Conservation (phyloP, 768 basidiomycete genomes). For the Myochromella boudieri region DNA sequence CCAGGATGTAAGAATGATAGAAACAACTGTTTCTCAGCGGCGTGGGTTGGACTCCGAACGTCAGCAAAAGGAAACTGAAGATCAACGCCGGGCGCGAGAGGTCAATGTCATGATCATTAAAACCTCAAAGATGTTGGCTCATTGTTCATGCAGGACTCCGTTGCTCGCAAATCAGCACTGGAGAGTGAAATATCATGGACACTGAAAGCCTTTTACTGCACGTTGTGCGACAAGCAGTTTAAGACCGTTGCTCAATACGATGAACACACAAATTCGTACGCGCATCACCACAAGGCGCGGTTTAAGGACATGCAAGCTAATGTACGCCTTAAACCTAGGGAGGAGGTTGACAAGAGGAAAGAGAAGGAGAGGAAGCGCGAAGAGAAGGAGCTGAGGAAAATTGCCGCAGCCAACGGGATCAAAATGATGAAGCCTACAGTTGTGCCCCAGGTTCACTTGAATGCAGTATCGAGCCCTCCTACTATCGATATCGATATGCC, state of each 20-base stretch:
- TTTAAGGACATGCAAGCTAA: constrained; percentile 81
- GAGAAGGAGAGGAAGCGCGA: constrained; percentile 87
- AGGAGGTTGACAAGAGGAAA: constrained; percentile 71
- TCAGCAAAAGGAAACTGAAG: constrained; percentile 76
- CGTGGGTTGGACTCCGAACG: constrained; percentile 80
- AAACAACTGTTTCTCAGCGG: constrained; percentile 81
- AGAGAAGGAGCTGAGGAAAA: constrained; percentile 81
- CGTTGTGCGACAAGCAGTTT: constrained; percentile 86
- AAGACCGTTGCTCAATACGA: constrained; percentile 84
- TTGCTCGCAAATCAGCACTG: constrained; percentile 64
- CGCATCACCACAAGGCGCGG: constrained; percentile 83
- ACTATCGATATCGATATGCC: constrained; percentile 23
- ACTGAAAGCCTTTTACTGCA: constrained; percentile 76
- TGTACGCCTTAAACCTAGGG: constrained; percentile 61
- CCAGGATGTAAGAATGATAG: constrained; percentile 82
- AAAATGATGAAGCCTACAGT: constrained; percentile 52
- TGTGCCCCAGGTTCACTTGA: constrained; percentile 15
- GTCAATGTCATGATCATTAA: constrained; percentile 36
- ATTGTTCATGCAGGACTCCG: constrained; percentile 46
- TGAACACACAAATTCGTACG: constrained; percentile 88
- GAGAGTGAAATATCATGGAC: constrained; percentile 67
- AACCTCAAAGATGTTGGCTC: no score
- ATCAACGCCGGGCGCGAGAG: constrained; percentile 73
- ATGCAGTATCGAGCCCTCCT: constrained; percentile 22
- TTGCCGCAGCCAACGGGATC: constrained; percentile 80